Evolutionary conservation across 768 basidiomycete genomes (phyloP).

Genomic region (Agaricus subrufescens): DNA sequence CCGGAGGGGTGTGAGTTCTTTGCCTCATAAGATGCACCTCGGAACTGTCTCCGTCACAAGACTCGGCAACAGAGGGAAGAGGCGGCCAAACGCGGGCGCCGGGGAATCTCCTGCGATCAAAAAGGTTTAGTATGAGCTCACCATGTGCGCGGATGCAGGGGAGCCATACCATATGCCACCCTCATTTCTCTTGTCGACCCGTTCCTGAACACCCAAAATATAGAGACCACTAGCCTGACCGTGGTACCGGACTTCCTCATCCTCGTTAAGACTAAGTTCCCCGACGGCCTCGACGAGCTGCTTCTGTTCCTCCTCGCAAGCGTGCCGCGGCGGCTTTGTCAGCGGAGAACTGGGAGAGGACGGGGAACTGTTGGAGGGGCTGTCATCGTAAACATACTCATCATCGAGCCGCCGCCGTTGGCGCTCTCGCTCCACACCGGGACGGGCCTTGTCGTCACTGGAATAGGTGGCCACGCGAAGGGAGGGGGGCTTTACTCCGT

Average conservation of each 20-base stretch:
- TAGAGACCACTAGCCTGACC: constrained; percentile 82
- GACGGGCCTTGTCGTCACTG: constrained; percentile 22
- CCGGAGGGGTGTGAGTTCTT: background rate
- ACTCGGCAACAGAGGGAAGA: constrained; percentile 27
- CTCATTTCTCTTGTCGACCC: constrained; percentile 62
- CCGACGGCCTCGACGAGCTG: constrained; percentile 67
- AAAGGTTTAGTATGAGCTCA: background rate
- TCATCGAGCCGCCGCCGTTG: constrained; percentile 37
- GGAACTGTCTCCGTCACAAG: constrained; percentile 26
- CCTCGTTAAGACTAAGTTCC: constrained; percentile 84
- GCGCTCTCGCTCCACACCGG: constrained; percentile 42
- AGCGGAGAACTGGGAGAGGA: background rate
- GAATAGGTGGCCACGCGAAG: constrained; percentile 12
- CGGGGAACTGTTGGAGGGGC: constrained; percentile 10
- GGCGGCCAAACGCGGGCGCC: constrained; percentile 89
- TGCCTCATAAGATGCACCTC: background rate
- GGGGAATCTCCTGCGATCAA: constrained; percentile 64
- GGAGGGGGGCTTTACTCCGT: background rate
- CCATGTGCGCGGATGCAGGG: background rate
- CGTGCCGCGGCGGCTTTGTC: constrained; percentile 10
- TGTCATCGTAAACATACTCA: constrained; percentile 19
- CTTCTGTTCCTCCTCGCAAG: constrained; percentile 31
- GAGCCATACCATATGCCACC: constrained; percentile 67
- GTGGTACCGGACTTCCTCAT: constrained; percentile 81
- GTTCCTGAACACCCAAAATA: constrained; percentile 57